Conservation (phyloP, 495 filamentous ascomycete species). For the Hyaloscypha hepaticicola region DNA sequence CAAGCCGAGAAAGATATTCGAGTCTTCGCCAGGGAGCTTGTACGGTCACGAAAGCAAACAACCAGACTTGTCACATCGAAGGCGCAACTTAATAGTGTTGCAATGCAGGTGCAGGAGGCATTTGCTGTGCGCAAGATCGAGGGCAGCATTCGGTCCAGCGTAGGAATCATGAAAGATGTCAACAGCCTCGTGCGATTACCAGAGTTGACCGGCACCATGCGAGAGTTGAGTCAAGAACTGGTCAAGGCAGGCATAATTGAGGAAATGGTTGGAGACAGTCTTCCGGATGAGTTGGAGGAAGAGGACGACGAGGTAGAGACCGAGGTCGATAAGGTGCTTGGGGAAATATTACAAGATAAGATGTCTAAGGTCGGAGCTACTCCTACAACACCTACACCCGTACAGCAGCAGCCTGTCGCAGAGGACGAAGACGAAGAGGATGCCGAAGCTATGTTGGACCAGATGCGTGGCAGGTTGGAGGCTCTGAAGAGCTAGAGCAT, state of each 20-base stretch:
- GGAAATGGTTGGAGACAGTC: conserved; percentile 87
- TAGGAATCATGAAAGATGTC: conserved; percentile 96
- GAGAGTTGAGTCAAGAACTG: conserved; percentile 81
- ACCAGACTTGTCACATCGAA: conserved; percentile 76
- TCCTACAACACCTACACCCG: conserved; percentile 55
- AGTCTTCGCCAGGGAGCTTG: conserved; percentile 82
- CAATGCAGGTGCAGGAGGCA: conserved; percentile 97
- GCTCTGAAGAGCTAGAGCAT: conserved; percentile 75
- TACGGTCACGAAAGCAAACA: conserved; percentile 74
- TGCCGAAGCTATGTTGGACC: conserved; percentile 79
- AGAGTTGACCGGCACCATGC: conserved; percentile 86
- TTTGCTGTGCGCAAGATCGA: conserved; percentile 96
- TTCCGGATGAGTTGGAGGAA: conserved; percentile 69
- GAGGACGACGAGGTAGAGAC: conserved; percentile 85
- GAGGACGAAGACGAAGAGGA: conserved; percentile 77
- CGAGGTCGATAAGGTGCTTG: conserved; percentile 90
- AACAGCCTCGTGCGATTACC: conserved; percentile 83
- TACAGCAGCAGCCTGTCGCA: conserved; percentile 29
- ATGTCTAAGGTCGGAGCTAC: conserved; percentile 64
- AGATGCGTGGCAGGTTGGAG: conserved; percentile 91
- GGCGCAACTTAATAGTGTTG: conserved; percentile 88
- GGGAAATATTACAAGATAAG: conserved; percentile 82
- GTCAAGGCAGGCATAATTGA: conserved; percentile 96
- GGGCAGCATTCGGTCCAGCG: conserved; percentile 81
- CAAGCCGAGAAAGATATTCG: conserved; percentile 78